These are phyloP conservation scores for Mycena galopus DNA, from an alignment of 768 basidiomycete species.

Conservation along the genomic window DNA sequence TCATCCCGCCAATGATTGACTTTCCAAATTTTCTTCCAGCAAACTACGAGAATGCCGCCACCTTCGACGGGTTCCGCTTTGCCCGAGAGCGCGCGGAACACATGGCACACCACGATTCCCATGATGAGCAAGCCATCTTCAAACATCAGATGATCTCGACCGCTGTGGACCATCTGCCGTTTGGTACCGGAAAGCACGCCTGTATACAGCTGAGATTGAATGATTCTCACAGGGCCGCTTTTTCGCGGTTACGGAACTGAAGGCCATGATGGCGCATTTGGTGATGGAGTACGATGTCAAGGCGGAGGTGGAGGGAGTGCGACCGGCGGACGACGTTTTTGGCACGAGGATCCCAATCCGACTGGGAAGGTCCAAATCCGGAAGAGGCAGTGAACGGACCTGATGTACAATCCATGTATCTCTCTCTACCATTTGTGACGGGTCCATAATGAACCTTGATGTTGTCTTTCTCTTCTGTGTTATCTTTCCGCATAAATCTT, in stretches of 20 bases:
- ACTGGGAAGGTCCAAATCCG: slow-evolving; percentile 3
- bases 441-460: no score
- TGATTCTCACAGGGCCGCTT: slow-evolving; percentile 53
- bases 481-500: no score
- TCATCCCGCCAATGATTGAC: no score
- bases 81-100: slow-evolving; percentile 46
- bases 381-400: slow-evolving; percentile 29
- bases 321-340: slow-evolving; percentile 4
- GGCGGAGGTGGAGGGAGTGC: slow-evolving; percentile 28
- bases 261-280: slow-evolving; percentile 60
- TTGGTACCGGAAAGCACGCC: slow-evolving; percentile 33
- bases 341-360: background rate
- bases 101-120: slow-evolving; percentile 32
- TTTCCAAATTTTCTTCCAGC: slow-evolving; percentile 48
- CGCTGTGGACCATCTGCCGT: slow-evolving; percentile 24
- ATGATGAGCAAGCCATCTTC: slow-evolving; percentile 34
- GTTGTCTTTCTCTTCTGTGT: no score
- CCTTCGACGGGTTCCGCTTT: slow-evolving; percentile 65
- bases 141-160: slow-evolving; percentile 32
- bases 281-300: slow-evolving; percentile 56
- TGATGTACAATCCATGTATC: no score
- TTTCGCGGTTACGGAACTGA: slow-evolving; percentile 58
- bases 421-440: no score
- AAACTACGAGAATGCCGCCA: slow-evolving; percentile 49
- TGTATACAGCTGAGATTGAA: background rate